Evolutionary conservation across 192 early-diverging fungal species (phyloP).

Genomic region (Gonapodya sp.): DNA sequence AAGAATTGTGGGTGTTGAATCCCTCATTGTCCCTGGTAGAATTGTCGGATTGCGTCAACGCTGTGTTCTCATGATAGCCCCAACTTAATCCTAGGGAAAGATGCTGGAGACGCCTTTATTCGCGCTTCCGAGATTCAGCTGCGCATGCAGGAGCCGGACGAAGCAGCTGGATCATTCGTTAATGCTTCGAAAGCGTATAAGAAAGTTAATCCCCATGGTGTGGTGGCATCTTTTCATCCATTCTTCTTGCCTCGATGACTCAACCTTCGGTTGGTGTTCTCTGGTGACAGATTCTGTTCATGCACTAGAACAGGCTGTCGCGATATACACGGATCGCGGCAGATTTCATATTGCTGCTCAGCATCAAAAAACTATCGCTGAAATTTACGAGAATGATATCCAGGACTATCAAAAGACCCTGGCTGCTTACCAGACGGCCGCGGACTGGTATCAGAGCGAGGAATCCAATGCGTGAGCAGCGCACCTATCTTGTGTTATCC

Average conservation of each 20-base stretch:
- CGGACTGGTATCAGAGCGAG: constrained; percentile 87
- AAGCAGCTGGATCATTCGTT: constrained; percentile 73
- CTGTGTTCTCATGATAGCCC: neutral
- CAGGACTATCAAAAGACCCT: constrained; percentile 68
- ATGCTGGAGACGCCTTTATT: constrained; percentile 88
- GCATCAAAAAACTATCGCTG: constrained; percentile 89
- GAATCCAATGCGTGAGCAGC: constrained; percentile 71
- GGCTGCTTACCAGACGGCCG: constrained; percentile 81
- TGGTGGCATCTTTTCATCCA: no score
- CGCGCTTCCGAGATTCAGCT: constrained; percentile 72
- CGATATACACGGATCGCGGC: constrained; percentile 72
- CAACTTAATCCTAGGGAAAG: constrained; percentile 52
- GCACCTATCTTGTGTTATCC: neutral
- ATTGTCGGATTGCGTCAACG: neutral
- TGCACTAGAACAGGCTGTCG: constrained; percentile 66
- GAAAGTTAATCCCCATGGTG: constrained; percentile 68
- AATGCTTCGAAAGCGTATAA: constrained; percentile 86
- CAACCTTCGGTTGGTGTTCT: neutral
- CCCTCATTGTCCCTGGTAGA: neutral
- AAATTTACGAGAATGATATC: constrained; percentile 80
- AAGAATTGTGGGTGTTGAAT: constrained; percentile 64
- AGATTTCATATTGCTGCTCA: constrained; percentile 82
- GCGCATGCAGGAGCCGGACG: constrained; percentile 68
- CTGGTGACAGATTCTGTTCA: constrained; percentile 53
- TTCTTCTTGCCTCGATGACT: neutral